Evolutionary conservation across 2,329 filamentous ascomycete genomes (phyloP).

Genomic region (Botrytis cinerea): DNA sequence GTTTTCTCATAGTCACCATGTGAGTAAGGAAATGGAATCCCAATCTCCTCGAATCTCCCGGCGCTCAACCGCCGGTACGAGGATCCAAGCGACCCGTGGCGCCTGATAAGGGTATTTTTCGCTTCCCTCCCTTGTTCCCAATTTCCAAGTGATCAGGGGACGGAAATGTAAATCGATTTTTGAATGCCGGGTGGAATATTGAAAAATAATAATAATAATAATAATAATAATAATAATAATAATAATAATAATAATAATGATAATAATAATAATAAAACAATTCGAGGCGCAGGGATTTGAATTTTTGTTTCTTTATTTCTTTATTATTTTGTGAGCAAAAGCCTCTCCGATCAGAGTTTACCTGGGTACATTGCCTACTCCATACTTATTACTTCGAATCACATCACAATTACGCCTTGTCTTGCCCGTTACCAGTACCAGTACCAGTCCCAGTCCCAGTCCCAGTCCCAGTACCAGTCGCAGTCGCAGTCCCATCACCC

Average conservation of each 20-base stretch:
- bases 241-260: too few relatives aligned
- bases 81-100: conserved; percentile 5
- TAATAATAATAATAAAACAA: background rate
- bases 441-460: too few relatives aligned
- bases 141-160: background rate
- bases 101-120: background rate
- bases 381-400: background rate
- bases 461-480: too few relatives aligned
- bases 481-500: too few relatives aligned
- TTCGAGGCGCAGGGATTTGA: background rate
- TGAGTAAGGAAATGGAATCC: background rate
- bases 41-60: background rate
- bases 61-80: background rate
- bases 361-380: background rate
- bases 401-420: background rate
- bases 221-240: background rate
- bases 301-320: background rate
- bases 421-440: background rate
- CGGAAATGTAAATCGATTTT: background rate
- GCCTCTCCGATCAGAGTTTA: background rate
- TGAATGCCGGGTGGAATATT: background rate
- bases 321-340: background rate
- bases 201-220: too few relatives aligned
- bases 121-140: background rate
- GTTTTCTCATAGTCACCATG: background rate